A percentile compares a stretch with the other conserved stretches of the same genome.
phyloP scores from a whole-genome alignment of 179 eudicot species.

The Camellia oleifera region DNA sequence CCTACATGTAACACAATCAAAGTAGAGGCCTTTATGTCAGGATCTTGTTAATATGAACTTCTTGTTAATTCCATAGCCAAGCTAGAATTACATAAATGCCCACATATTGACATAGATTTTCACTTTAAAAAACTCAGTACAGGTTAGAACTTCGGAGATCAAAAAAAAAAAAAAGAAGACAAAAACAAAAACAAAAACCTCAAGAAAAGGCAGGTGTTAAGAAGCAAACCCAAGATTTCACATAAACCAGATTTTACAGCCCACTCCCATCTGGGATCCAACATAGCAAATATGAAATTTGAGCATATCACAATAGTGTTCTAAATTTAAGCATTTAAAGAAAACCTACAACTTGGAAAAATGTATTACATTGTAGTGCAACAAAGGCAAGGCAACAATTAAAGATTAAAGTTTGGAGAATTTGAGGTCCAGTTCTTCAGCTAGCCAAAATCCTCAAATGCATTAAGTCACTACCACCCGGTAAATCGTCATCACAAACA shows the following conservation, averaged over 20 bases:
- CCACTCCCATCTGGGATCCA: background rate
- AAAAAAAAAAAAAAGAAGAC: background rate
- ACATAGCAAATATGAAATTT: background rate
- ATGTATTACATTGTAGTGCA: no score
- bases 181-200: background rate
- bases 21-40: background rate
- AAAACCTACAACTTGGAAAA: background rate
- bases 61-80: background rate
- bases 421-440: background rate
- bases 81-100: background rate
- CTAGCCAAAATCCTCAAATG: background rate
- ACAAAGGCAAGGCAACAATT: background rate
- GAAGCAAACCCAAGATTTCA: background rate
- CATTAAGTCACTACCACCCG: background rate
- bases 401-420: background rate
- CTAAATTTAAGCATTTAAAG: background rate
- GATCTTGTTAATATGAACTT: background rate
- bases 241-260: background rate
- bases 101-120: background rate
- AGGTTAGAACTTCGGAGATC: no score
- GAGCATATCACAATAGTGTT: background rate
- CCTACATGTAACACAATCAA: conserved; percentile 9
- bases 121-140: no score
- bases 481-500: background rate
- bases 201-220: background rate